Evolutionary conservation across 306 rosid genomes (phyloP).

Genomic region (Mucuna pruriens): DNA sequence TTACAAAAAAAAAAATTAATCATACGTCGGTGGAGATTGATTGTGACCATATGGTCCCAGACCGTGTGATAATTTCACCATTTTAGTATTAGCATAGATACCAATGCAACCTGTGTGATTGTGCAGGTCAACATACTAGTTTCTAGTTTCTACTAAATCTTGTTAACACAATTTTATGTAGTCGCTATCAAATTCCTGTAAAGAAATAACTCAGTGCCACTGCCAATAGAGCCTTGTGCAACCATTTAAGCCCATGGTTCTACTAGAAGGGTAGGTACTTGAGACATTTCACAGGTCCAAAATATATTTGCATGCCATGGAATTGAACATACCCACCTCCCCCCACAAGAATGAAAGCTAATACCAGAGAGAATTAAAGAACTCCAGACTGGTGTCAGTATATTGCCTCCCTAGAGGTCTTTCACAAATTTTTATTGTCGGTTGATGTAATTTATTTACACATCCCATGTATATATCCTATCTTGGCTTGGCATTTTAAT

Average conservation of each 20-base stretch:
- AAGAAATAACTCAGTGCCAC: slow-evolving; percentile 27
- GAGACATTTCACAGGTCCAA: background rate
- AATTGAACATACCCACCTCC: background rate
- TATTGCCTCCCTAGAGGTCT: too few species aligned
- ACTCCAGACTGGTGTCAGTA: too few species aligned
- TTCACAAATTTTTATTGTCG: background rate
- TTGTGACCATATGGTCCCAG: too few species aligned
- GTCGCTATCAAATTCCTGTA: background rate
- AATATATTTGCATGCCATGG: background rate
- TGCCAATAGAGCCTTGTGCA: slow-evolving; percentile 24
- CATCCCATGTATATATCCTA: background rate
- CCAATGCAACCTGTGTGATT: too few species aligned
- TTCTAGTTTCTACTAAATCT: slow-evolving; percentile 12
- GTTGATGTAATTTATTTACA: background rate
- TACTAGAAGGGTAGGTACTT: background rate
- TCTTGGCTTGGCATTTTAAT: background rate
- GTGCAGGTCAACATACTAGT: too few species aligned
- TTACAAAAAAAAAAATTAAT: too few species aligned
- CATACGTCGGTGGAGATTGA: too few species aligned
- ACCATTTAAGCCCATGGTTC: slow-evolving; percentile 9
- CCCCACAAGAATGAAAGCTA: too few species aligned
- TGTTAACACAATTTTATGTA: slow-evolving; percentile 11
- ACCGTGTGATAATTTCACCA: too few species aligned
- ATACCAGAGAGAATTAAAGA: too few species aligned
- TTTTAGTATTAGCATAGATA: too few species aligned